Percentiles rank a stretch among this genome's conserved stretches.
These are phyloP conservation scores for Saccharomyces hybrid DNA, from an alignment of 1,139 yeast species.

Conservation along the genomic window DNA sequence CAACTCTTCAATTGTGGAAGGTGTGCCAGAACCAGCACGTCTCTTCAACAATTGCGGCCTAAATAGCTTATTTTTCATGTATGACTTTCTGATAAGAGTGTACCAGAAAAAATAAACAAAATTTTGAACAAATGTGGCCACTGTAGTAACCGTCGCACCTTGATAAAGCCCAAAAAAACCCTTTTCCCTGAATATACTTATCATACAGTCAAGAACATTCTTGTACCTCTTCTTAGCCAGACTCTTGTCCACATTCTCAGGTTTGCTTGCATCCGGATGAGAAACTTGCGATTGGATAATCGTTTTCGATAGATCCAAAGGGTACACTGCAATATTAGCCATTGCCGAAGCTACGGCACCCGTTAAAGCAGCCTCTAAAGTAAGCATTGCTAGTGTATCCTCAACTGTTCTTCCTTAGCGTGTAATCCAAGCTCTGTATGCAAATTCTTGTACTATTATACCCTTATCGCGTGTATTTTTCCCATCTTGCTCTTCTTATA, in stretches of 20 bases:
- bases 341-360: conserved; percentile 81
- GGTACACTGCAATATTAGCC: conserved; percentile 75
- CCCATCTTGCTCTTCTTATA: neutral
- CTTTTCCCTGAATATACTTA: conserved; percentile 50
- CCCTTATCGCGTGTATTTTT: neutral
- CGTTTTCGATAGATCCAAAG: conserved; percentile 66
- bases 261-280: conserved; percentile 16
- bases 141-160: conserved; percentile 61
- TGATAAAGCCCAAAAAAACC: conserved; percentile 72
- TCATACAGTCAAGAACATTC: conserved; percentile 56
- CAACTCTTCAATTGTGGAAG: conserved; percentile 60
- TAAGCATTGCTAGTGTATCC: conserved; percentile 30
- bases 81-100: conserved; percentile 58
- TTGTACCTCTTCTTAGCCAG: conserved; percentile 39
- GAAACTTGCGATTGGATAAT: conserved; percentile 58
- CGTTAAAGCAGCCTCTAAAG: conserved; percentile 69
- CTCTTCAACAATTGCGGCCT: conserved; percentile 3
- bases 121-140: conserved; percentile 73
- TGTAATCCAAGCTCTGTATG: neutral
- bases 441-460: neutral
- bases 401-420: neutral
- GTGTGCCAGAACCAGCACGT: conserved; percentile 3
- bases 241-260: conserved; percentile 7
- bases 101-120: conserved; percentile 87
- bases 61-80: conserved; percentile 40